Evolutionary conservation across 1,139 yeast genomes (phyloP).

Genomic region (Suhomyces coccinellae): DNA sequence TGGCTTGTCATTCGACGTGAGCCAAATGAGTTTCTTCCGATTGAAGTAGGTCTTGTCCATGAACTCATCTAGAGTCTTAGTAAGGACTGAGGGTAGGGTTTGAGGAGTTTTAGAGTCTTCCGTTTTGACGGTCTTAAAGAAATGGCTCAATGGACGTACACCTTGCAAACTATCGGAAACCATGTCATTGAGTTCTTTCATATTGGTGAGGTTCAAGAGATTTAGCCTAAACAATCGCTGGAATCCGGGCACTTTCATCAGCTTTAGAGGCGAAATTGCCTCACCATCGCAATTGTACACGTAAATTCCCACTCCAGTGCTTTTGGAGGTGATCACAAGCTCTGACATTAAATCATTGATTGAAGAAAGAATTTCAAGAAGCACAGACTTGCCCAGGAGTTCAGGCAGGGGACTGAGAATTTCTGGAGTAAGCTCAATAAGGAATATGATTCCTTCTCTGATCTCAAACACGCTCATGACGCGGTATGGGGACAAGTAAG

Average conservation of each 20-base stretch:
- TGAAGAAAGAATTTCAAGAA: slow-evolving; percentile 55
- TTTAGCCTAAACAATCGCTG: slow-evolving; percentile 35
- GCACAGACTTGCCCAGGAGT: slow-evolving; percentile 39
- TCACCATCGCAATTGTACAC: slow-evolving; percentile 48
- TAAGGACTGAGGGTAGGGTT: slow-evolving; percentile 31
- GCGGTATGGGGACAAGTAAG: neutral
- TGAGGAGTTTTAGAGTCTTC: slow-evolving; percentile 12
- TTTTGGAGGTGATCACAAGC: slow-evolving; percentile 57
- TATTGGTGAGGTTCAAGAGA: slow-evolving; percentile 39
- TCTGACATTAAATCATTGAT: slow-evolving; percentile 57
- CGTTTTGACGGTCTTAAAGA: slow-evolving; percentile 16
- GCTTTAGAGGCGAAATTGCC: slow-evolving; percentile 19
- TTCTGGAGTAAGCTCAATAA: slow-evolving; percentile 58
- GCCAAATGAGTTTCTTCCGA: slow-evolving; percentile 41
- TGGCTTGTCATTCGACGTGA: slow-evolving; percentile 45
- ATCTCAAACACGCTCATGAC: slow-evolving; percentile 37
- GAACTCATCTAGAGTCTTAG: slow-evolving; percentile 37
- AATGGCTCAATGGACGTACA: slow-evolving; percentile 17
- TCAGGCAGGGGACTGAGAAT: slow-evolving; percentile 41
- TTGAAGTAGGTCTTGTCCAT: slow-evolving; percentile 33
- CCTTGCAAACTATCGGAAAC: slow-evolving; percentile 31
- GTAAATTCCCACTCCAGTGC: slow-evolving; percentile 68
- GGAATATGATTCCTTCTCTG: slow-evolving; percentile 63
- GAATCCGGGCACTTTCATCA: slow-evolving; percentile 31
- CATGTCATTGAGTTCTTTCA: slow-evolving; percentile 39